Evolutionary conservation across 306 rosid genomes (phyloP), one percentile per base, ranked within the genome.

Genomic region (Rosa rugosa): DNA sequence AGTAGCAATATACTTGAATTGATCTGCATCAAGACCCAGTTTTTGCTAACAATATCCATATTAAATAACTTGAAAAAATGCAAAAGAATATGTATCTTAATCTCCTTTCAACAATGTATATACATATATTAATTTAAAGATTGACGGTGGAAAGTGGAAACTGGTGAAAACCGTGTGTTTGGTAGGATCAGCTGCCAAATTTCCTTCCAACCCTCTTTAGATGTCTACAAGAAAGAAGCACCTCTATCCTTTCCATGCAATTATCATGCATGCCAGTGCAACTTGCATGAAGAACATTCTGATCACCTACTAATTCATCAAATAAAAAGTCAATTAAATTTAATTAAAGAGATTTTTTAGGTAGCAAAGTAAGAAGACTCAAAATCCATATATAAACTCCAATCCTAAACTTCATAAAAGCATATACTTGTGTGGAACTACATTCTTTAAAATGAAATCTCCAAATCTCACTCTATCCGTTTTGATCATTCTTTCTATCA

Each of bases 81-180:
- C 59, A 71, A 2, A 20, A 54, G 27, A 17, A 54, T 54, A 51
- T 17, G 23, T 18, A 17, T 53, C 59, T 53, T 53, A 18, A 56
- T 56, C 63, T 22, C 5, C 50, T 36, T 57, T 56, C 63, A 69
- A 46, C 27, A 53, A 59, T 27, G 63, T 57, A 27, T 71, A n/a
- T 41, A 20, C 22, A 82, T 59, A 77, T 51, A 51, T 13, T 72
- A 77, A 31, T 56, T 65, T 45, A 69, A 45, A 34, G 69, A 66
- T 13, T n/a, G 64, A 57, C 64, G 34, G 22, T 9, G 13, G 3
- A 77, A n/a, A n/a, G n/a, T n/a, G n/a, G n/a, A n/a, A n/a, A 44
- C 54, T 49, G 82, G 79, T 67, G 77, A 88, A 71, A 90, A 87
- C 86, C 96, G 96, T 80, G 95, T 93, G 84, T 88, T 79, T 81